Evolutionary conservation across 2,329 filamentous ascomycete species (phyloP).

Genomic region (Hymenoscyphus repandus): DNA sequence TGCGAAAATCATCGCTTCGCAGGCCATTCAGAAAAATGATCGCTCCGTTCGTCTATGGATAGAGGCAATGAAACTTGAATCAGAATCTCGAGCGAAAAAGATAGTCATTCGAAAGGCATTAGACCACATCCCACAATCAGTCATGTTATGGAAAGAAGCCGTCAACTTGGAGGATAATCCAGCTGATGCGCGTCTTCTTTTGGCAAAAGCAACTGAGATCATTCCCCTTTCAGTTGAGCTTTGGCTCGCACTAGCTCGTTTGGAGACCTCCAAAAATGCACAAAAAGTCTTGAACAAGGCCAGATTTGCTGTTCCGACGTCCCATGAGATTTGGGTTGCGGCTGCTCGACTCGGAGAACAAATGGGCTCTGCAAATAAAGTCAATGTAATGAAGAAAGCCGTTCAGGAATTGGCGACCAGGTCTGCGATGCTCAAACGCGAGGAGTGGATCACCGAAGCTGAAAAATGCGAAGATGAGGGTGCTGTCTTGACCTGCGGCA

Average conservation of each 20-base stretch:
- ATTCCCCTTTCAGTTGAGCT: constrained; percentile 91
- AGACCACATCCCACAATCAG: constrained; percentile 88
- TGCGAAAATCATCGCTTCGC: constrained; percentile 89
- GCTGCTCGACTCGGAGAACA: constrained; percentile 89
- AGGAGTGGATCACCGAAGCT: constrained; percentile 94
- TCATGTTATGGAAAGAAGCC: constrained; percentile 95
- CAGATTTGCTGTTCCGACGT: constrained; percentile 87
- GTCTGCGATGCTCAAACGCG: constrained; percentile 92
- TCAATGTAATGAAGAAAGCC: constrained; percentile 92
- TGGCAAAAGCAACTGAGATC: constrained; percentile 92
- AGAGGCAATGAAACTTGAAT: constrained; percentile 89
- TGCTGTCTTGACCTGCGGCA: constrained; percentile 76
- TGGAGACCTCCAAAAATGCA: constrained; percentile 86
- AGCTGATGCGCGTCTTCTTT: constrained; percentile 77
- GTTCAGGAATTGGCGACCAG: constrained; percentile 84
- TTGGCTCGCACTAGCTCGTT: constrained; percentile 86
- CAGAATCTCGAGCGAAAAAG: constrained; percentile 78
- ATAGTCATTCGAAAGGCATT: constrained; percentile 86
- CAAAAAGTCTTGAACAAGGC: constrained; percentile 94
- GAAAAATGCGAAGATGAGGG: constrained; percentile 94
- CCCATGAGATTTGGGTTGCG: constrained; percentile 94
- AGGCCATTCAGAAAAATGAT: constrained; percentile 88
- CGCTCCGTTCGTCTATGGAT: constrained; percentile 88
- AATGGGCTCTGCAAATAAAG: constrained; percentile 68
- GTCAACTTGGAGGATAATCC: constrained; percentile 92